Conservation (phyloP, 495 filamentous ascomycete species). For the Amphirosellinia nigrospora region DNA sequence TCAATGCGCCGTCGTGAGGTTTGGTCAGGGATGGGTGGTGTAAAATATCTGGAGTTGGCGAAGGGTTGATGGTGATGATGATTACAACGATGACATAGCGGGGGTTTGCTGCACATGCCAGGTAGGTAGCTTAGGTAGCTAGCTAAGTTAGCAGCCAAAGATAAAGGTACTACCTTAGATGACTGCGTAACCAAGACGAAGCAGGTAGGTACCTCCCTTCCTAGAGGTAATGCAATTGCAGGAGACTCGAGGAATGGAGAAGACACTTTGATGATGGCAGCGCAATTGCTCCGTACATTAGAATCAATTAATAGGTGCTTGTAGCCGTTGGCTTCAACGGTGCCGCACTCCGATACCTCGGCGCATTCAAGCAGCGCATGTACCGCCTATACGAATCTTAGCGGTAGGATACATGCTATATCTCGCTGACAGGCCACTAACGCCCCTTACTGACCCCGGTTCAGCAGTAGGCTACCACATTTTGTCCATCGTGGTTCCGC, state of each 20-base stretch:
- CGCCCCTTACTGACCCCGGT: not conserved
- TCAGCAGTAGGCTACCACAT: not conserved
- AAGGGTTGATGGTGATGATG: not conserved
- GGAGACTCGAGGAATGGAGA: not conserved
- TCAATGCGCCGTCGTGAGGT: not conserved
- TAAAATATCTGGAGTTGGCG: not conserved
- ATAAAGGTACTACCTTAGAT: not conserved
- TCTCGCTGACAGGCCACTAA: not conserved
- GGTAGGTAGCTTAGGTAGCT: too few relatives aligned
- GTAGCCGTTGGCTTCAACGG: not conserved
- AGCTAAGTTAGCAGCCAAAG: too few relatives aligned
- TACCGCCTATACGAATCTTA: not conserved
- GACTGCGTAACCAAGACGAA: not conserved
- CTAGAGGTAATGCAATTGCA: not conserved
- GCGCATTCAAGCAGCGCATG: not conserved
- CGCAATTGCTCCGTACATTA: not conserved
- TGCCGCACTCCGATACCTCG: conserved; percentile 1
- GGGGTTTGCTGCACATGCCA: not conserved
- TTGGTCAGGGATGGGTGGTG: not conserved
- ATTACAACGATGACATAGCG: not conserved
- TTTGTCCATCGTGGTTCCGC: conserved; percentile 2
- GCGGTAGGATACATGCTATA: not conserved
- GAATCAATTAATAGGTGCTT: not conserved
- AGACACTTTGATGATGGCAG: not conserved
- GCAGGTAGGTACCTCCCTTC: not conserved